A percentile compares a stretch with the other conserved stretches of the same genome.
Conservation (phyloP, 2,329 filamentous ascomycete species). For the Onygena corvina region DNA sequence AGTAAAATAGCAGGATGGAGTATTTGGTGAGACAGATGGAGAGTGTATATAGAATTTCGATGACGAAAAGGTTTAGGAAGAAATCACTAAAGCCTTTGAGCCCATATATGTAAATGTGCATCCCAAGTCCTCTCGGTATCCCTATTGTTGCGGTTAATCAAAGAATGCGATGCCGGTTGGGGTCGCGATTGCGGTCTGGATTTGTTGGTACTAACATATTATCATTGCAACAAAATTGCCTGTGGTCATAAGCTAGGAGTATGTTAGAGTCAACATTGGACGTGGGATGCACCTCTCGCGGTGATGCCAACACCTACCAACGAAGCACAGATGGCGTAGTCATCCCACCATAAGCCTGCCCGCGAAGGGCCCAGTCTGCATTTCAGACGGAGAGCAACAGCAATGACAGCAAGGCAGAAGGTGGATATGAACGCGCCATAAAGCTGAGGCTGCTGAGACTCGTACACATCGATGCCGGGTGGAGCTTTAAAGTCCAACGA, state of each 20-base stretch:
- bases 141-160: background rate
- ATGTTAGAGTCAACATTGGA: background rate
- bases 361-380: background rate
- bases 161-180: background rate
- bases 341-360: constrained; percentile 4
- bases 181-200: background rate
- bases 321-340: constrained; percentile 1
- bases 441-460: constrained; percentile 3
- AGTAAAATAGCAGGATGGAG: constrained; percentile 8
- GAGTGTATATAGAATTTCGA: constrained; percentile 8
- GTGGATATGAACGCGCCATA: constrained; percentile 4
- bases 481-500: constrained; percentile 4
- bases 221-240: constrained; percentile 7
- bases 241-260: background rate
- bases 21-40: constrained; percentile 4
- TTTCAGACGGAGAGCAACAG: background rate
- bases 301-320: constrained; percentile 1
- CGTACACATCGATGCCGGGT: background rate
- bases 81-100: background rate
- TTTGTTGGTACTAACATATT: constrained; percentile 1
- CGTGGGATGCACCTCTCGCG: too few species aligned
- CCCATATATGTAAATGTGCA: constrained; percentile 5
- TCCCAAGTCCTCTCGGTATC: constrained; percentile 5
- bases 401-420: constrained; percentile 1
- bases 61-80: constrained; percentile 4